Base-by-base conservation (phyloP, 2,329 filamentous ascomycete species). In the Stemphylium lycopersici region DNA sequence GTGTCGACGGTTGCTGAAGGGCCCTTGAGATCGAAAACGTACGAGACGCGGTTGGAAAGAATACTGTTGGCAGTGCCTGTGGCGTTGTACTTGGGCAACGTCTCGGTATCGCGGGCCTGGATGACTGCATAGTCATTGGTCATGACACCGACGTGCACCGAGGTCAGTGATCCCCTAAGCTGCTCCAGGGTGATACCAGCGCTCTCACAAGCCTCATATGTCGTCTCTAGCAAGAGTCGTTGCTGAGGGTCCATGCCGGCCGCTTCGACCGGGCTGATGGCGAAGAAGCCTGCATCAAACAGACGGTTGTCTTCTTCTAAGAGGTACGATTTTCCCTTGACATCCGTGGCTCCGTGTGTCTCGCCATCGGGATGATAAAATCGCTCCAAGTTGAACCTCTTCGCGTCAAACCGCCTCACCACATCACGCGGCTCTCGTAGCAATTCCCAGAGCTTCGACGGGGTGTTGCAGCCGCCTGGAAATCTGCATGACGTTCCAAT, bases 1-100 rank as follows among this genome's bases (percentile, higher is more conserved):
- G 76, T 78, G 31, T 77, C 75, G 11, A 77, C 39, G 8, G 71
- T 71, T n/a, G 77, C 63, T 16, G 65, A 69, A 0, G 73, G 70
- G 0, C 75, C 75, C 5, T 62, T 55, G 2, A 72, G 57, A 41
- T 77, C 65, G 20, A 75, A 73, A 38, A 73, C 70, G 55, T 74
- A 74, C 1, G 67, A 72, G 2, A 78, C 36, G 0, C 74, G 66
- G 34, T 77, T 77, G 2, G 70, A 62, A 3, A 73, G 18, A 47
- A 77, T 72, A 8, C 32, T 24, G 0, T 15, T 13, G 6, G 42
- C 40, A 1, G 44, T 57, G 2, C 74, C 74, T 0, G 68, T 71
- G 1, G 45, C 48, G 40, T 45, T 3, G 18, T 73, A 71, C 6
- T 20, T 20, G 20, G 48, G 22, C 34, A 52, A 6, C 6, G 42